Percentiles rank a stretch among this genome's conserved stretches.
phyloP scores from a whole-genome alignment of 306 rosid species.

The Canavalia ensiformis region DNA sequence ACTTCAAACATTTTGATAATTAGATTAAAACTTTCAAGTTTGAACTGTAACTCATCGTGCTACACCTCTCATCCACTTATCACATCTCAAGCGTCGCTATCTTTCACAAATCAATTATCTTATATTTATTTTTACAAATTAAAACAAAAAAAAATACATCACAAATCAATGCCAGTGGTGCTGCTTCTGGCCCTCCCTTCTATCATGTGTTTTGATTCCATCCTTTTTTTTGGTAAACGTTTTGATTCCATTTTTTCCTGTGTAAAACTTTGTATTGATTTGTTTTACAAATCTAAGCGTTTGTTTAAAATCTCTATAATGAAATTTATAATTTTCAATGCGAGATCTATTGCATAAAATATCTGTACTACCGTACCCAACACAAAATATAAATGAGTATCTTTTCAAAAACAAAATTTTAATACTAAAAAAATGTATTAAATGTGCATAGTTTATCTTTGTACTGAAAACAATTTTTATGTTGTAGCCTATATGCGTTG shows the following conservation, averaged over 20 bases:
- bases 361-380: background rate
- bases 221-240: background rate
- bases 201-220: slow-evolving; percentile 33
- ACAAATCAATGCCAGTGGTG: background rate
- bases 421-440: background rate
- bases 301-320: too few relatives aligned
- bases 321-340: background rate
- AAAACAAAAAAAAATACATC: slow-evolving; percentile 15
- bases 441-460: background rate
- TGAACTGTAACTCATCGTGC: background rate
- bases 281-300: background rate
- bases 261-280: background rate
- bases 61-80: background rate
- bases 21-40: background rate
- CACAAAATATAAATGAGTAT: background rate
- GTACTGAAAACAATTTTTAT: background rate
- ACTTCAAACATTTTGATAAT: background rate
- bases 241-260: background rate
- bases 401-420: background rate
- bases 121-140: background rate
- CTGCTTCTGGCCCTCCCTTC: background rate
- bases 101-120: background rate
- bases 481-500: background rate
- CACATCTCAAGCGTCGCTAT: background rate
- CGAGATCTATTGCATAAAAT: background rate